Percentiles rank a stretch among this genome's conserved stretches.
These are phyloP conservation scores for Flaveria ramosissima DNA, from an alignment of 129 eudicot species.

Conservation along the genomic window DNA sequence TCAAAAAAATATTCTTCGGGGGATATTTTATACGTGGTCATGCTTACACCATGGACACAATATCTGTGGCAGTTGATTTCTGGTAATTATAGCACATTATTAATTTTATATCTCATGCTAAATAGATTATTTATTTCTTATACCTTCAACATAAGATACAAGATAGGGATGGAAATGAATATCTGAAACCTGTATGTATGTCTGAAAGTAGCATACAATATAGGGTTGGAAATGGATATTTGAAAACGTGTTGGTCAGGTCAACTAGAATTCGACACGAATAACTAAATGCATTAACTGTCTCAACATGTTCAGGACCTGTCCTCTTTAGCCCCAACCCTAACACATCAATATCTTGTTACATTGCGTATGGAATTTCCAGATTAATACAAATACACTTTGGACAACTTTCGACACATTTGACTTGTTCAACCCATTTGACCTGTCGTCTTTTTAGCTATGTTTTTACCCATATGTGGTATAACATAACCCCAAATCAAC, in stretches of 20 bases:
- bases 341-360: neutral
- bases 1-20: constrained; percentile 86
- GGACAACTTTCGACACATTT: neutral
- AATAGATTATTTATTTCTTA: neutral
- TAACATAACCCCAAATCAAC: neutral
- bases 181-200: neutral
- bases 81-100: constrained; percentile 52
- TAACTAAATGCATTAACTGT: too few species aligned
- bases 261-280: neutral
- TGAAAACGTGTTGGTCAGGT: neutral
- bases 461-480: neutral
- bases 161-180: constrained; percentile 5
- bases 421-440: neutral
- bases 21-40: constrained; percentile 94
- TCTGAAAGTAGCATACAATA: neutral
- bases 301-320: neutral
- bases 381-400: neutral
- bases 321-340: neutral
- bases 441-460: neutral
- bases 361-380: neutral
- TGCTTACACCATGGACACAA: constrained; percentile 96
- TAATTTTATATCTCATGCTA: constrained; percentile 1
- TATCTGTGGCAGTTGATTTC: constrained; percentile 88
- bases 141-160: neutral
- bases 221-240: neutral